These are phyloP conservation scores for Tuber indicum DNA, from an alignment of 495 filamentous ascomycete species.

Conservation along the genomic window DNA sequence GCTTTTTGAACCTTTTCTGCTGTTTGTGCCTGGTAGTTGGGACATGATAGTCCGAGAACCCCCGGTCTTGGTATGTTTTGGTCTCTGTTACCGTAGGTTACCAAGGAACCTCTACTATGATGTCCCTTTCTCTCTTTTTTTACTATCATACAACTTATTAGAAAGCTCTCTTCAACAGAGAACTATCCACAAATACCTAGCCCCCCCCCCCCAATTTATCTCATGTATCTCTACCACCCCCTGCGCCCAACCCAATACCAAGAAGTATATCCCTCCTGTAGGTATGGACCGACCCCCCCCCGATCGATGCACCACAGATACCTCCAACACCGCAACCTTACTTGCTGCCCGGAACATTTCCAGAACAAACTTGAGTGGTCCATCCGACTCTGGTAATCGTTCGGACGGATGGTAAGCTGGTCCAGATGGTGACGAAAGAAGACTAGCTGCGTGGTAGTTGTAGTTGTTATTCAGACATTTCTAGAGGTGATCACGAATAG, in stretches of 20 bases:
- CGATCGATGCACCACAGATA: neutral
- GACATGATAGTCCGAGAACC: no score
- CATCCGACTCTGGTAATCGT: neutral
- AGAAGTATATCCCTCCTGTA: neutral
- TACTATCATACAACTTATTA: neutral
- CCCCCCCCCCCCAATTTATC: neutral
- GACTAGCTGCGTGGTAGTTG: neutral
- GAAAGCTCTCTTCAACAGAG: neutral
- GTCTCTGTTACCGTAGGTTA: no score
- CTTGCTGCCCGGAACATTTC: neutral
- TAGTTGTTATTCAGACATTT: neutral
- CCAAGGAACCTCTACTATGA: neutral
- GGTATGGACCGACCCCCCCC: neutral
- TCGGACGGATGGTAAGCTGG: neutral
- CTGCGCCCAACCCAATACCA: neutral
- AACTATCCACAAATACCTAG: neutral
- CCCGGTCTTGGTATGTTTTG: no score
- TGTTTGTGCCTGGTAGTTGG: no score
- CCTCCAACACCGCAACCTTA: neutral
- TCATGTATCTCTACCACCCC: neutral
- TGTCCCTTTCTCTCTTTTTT: neutral
- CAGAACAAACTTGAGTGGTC: neutral
- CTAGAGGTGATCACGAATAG: neutral
- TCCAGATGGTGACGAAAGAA: neutral
- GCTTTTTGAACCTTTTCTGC: no score